Evolutionary conservation across 2,329 filamentous ascomycete species (phyloP).

Genomic region (Apiospora koreana): DNA sequence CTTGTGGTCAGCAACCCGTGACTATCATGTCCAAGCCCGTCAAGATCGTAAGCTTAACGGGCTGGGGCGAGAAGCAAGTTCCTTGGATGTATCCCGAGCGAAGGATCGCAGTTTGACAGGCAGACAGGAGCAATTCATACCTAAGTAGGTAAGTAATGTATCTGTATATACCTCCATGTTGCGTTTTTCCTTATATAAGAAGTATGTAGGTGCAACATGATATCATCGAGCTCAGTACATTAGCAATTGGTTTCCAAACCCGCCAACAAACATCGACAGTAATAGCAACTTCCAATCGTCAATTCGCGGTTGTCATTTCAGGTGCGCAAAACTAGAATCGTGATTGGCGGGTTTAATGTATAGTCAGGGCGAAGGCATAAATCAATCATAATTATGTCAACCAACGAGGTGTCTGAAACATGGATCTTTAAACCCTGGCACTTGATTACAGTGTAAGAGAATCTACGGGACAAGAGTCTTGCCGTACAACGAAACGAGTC

Average conservation of each 20-base stretch:
- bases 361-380: not conserved
- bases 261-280: not conserved
- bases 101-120: not conserved
- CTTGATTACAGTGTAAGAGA: constrained; percentile 4
- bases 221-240: not conserved
- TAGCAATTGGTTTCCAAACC: not conserved
- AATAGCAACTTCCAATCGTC: not conserved
- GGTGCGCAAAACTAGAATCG: not conserved
- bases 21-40: constrained; percentile 1
- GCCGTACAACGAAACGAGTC: constrained; percentile 7
- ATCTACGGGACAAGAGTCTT: not conserved
- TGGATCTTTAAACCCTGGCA: constrained; percentile 7
- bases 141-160: too few relatives aligned
- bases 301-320: not conserved
- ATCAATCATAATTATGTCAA: constrained; percentile 9
- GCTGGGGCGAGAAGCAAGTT: not conserved
- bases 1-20: constrained; percentile 6
- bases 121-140: too few relatives aligned
- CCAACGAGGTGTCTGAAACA: constrained; percentile 12
- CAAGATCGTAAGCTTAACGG: constrained; percentile 3
- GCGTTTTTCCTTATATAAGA: not conserved
- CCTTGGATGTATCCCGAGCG: not conserved
- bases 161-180: not conserved
- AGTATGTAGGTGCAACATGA: too few relatives aligned
- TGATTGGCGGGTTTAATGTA: not conserved